Evolutionary conservation across 2,329 filamentous ascomycete species (phyloP).

Genomic region (Blastomyces percursus): DNA sequence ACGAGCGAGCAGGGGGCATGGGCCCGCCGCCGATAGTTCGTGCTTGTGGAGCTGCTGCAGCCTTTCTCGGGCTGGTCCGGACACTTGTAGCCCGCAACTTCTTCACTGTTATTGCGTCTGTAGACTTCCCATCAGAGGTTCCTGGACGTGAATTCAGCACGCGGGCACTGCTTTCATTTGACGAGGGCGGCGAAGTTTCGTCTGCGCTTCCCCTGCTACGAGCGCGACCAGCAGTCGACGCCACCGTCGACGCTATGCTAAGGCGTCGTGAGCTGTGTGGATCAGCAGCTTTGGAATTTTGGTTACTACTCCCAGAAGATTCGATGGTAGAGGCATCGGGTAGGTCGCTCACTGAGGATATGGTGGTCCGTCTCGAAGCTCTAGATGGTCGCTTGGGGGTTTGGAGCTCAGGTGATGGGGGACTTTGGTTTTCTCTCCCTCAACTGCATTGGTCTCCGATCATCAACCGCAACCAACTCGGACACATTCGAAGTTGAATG

Average conservation of each 20-base stretch:
- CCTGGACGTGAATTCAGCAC: slow-evolving; percentile 13
- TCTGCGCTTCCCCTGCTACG: not conserved
- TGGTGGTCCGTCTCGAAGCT: slow-evolving; percentile 49
- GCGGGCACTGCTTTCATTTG: not conserved
- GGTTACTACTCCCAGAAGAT: slow-evolving; percentile 17
- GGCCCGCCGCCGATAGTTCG: not conserved
- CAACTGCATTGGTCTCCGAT: slow-evolving; percentile 56
- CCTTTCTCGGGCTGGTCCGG: slow-evolving; percentile 26
- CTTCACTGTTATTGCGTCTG: slow-evolving; percentile 40
- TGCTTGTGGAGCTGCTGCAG: slow-evolving; percentile 29
- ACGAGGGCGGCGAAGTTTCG: not conserved
- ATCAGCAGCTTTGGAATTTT: slow-evolving; percentile 4
- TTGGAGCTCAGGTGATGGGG: slow-evolving; percentile 34
- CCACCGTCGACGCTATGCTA: slow-evolving; percentile 24
- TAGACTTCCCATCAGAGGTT: slow-evolving; percentile 13
- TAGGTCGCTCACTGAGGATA: slow-evolving; percentile 43
- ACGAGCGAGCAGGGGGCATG: slow-evolving; percentile 1
- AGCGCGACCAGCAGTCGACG: slow-evolving; percentile 12
- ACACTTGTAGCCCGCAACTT: slow-evolving; percentile 46
- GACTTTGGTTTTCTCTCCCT: slow-evolving; percentile 54
- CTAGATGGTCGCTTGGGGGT: slow-evolving; percentile 41
- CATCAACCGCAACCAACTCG: slow-evolving; percentile 32
- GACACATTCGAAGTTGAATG: slow-evolving; percentile 42
- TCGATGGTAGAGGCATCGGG: slow-evolving; percentile 23
- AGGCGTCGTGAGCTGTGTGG: slow-evolving; percentile 16